phyloP scores from a whole-genome alignment of 805 yeast species.

The Saccharomycopsis sp. region DNA sequence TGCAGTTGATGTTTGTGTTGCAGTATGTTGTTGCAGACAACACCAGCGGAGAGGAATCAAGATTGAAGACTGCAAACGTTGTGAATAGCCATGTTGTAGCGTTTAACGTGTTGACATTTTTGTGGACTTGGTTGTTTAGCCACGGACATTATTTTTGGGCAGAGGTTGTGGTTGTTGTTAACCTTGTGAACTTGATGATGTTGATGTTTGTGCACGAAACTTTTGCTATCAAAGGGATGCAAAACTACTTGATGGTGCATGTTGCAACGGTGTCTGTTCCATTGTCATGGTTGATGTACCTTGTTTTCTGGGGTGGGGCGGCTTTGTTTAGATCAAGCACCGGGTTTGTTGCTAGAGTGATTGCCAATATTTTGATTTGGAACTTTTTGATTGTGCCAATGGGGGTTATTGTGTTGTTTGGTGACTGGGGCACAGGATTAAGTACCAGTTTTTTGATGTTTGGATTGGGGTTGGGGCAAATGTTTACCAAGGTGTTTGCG shows the following conservation, averaged over 20 bases:
- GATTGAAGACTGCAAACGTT: slow-evolving; percentile 27
- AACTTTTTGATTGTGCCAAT: slow-evolving; percentile 60
- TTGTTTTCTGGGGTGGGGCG: slow-evolving; percentile 81
- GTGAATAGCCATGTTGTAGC: slow-evolving; percentile 56
- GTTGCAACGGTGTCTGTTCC: slow-evolving; percentile 63
- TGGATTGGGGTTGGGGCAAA: slow-evolving; percentile 64
- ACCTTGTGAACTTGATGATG: slow-evolving; percentile 49
- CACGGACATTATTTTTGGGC: slow-evolving; percentile 48
- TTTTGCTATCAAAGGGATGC: slow-evolving; percentile 41
- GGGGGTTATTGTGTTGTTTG: slow-evolving; percentile 44
- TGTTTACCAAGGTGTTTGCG: slow-evolving; percentile 59
- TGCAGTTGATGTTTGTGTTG: slow-evolving; percentile 44
- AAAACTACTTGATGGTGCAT: slow-evolving; percentile 52
- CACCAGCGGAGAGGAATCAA: slow-evolving; percentile 14
- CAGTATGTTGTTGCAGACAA: slow-evolving; percentile 35
- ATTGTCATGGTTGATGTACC: slow-evolving; percentile 63
- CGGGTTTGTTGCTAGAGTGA: slow-evolving; percentile 48
- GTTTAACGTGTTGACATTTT: slow-evolving; percentile 50
- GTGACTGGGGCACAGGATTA: slow-evolving; percentile 66
- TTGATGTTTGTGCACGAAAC: slow-evolving; percentile 55
- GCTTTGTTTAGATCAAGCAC: slow-evolving; percentile 52
- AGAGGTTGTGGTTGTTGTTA: slow-evolving; percentile 49
- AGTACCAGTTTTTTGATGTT: slow-evolving; percentile 48
- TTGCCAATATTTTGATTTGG: slow-evolving; percentile 74
- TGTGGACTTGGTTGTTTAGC: slow-evolving; percentile 59